Percentiles rank a stretch among this genome's conserved stretches.
These are phyloP conservation scores for Talaromyces proteolyticus DNA, from an alignment of 495 filamentous ascomycete species.

Conservation along the genomic window DNA sequence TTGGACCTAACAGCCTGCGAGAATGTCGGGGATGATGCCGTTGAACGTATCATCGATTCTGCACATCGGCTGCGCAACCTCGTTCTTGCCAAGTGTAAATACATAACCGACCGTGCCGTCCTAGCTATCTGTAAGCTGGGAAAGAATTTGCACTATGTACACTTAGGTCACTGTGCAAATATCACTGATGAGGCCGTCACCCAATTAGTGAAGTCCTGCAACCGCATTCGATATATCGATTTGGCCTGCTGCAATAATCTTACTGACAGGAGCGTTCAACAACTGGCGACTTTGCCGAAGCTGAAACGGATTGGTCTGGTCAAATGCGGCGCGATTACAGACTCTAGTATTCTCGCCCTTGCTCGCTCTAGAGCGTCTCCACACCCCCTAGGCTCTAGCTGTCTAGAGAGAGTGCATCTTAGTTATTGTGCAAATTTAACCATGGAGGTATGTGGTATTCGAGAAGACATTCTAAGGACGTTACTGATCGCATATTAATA, in stretches of 20 bases:
- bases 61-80: slow-evolving; percentile 89
- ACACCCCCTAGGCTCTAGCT: slow-evolving; percentile 46
- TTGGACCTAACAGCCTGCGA: slow-evolving; percentile 88
- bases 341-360: slow-evolving; percentile 78
- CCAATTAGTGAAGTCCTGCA: slow-evolving; percentile 77
- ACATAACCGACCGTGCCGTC: slow-evolving; percentile 89
- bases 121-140: slow-evolving; percentile 78
- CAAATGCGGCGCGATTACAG: slow-evolving; percentile 86
- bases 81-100: slow-evolving; percentile 87
- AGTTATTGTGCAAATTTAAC: slow-evolving; percentile 89
- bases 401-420: slow-evolving; percentile 88
- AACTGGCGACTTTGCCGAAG: slow-evolving; percentile 83
- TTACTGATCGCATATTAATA: slow-evolving; percentile 29
- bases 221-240: slow-evolving; percentile 95
- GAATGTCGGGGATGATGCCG: slow-evolving; percentile 74
- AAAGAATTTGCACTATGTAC: slow-evolving; percentile 94
- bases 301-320: slow-evolving; percentile 90
- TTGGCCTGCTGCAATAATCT: slow-evolving; percentile 89
- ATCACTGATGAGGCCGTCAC: slow-evolving; percentile 86
- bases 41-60: slow-evolving; percentile 77
- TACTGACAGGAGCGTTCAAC: slow-evolving; percentile 80
- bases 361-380: slow-evolving; percentile 48
- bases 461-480: slow-evolving; percentile 11
- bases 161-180: slow-evolving; percentile 86
- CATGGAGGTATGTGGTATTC: slow-evolving; percentile 58